Evolutionary conservation across 176 grass and related monocot genomes (phyloP).

Genomic region (Cocos nucifera): DNA sequence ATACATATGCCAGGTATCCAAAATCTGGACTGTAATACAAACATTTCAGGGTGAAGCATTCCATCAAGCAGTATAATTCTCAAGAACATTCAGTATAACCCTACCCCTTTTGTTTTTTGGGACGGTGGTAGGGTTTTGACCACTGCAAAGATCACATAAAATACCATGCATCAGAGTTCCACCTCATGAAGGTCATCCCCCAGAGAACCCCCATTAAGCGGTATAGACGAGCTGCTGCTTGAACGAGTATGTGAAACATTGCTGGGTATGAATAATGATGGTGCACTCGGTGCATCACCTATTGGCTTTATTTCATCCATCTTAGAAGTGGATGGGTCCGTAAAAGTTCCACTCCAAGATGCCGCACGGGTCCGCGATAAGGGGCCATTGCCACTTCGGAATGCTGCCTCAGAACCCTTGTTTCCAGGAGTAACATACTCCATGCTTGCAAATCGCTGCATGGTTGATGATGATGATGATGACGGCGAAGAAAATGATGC

Average conservation of each 20-base stretch:
- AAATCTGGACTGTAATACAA: not conserved
- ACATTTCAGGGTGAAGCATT: no score
- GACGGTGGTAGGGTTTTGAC: no score
- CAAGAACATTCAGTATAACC: no score
- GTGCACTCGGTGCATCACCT: conserved; percentile 3
- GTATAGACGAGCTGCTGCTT: conserved; percentile 27
- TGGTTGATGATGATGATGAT: conserved; percentile 35
- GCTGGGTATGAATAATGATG: conserved; percentile 32
- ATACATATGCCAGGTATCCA: not conserved
- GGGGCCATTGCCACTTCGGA: conserved; percentile 20
- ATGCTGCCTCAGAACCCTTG: conserved; percentile 19
- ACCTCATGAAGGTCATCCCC: conserved; percentile 12
- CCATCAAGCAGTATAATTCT: not conserved
- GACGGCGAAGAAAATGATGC: conserved; percentile 43
- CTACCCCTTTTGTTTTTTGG: no score
- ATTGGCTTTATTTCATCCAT: conserved; percentile 15
- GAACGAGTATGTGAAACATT: conserved; percentile 19
- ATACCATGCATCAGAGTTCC: not conserved
- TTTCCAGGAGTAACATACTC: conserved; percentile 41
- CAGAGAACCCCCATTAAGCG: not conserved
- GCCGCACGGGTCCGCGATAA: conserved; percentile 49
- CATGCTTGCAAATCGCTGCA: conserved; percentile 67
- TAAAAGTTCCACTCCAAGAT: conserved; percentile 78
- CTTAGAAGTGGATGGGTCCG: conserved; percentile 31
- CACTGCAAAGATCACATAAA: no score